Percentiles rank a stretch among this genome's conserved stretches.
These are phyloP conservation scores for Logfia minima DNA, from an alignment of 129 eudicot species.

Conservation along the genomic window DNA sequence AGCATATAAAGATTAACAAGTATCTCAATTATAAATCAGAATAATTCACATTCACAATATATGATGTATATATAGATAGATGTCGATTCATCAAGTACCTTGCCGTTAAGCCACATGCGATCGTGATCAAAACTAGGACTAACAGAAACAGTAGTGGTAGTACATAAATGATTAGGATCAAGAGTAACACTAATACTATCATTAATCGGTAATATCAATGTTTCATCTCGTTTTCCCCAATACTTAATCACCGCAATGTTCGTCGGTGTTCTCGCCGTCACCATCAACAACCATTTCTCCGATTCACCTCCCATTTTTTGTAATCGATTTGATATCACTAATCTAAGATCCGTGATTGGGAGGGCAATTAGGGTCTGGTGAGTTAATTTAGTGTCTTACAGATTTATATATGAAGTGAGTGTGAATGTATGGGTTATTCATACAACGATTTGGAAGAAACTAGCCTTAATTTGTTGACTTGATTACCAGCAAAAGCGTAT, in stretches of 20 bases:
- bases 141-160: constrained; percentile 95
- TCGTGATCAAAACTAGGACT: constrained; percentile 76
- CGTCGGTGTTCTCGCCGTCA: constrained; percentile 95
- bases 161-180: constrained; percentile 88
- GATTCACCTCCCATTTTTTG: constrained; percentile 38
- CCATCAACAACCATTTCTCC: constrained; percentile 77
- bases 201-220: constrained; percentile 80
- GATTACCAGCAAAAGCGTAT: constrained; percentile 11
- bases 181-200: constrained; percentile 96
- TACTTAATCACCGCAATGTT: constrained; percentile 97
- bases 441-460: constrained; percentile 25
- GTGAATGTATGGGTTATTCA: constrained; percentile 17
- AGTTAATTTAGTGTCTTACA: constrained; percentile 3
- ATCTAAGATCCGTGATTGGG: constrained; percentile 23
- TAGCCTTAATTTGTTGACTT: constrained; percentile 28
- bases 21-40: not conserved
- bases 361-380: constrained; percentile 8
- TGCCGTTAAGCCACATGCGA: constrained; percentile 97
- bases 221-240: constrained; percentile 98
- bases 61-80: not conserved
- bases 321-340: constrained; percentile 4
- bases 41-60: not conserved
- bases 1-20: not conserved
- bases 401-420: not conserved
- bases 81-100: constrained; percentile 42